Base-by-base conservation (phyloP, 192 early-diverging fungal genomes). In the Coemansia brasiliensis region DNA sequence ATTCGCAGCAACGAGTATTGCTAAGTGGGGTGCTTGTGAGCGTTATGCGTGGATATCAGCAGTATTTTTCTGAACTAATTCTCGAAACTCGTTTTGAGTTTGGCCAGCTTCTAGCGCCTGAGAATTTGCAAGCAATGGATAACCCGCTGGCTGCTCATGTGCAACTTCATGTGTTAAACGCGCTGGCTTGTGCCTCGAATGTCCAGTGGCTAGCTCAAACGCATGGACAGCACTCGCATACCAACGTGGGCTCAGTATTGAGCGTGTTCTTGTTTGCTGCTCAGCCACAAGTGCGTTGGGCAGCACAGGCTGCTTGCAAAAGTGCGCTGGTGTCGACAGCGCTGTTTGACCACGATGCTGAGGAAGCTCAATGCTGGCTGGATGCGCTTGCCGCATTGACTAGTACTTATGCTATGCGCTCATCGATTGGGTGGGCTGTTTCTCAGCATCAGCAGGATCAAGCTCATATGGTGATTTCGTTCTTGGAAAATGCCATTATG, bases 331-430 rank as follows among this genome's bases (percentile, higher is more conserved):
- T 35, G 1, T 43, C 75, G 2, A 61, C 69, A 1, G 69, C 65
- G 10, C 51, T 79, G 52, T 79, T 79, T 55, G 61, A 71, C 22
- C 69, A 79, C 21, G 73, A 76, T 18, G n/a, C 55, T 22, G 43
- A 16, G 2, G 75, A 79, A 58, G 61, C 69, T 15, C 35, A 35
- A 18, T 66, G 63, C 49, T 79, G 75, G 75, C 65, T 79, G 7
- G 69, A 67, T n/a, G 61, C 75, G 12, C 65, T 79, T 46, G 68
- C 74, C 11, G 49, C 54, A 39, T 21, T 72, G 57, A 51, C 40
- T 4, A 72, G 69, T n/a, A 64, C 75, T 2, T 58, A 65, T n/a
- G 69, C 75, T 1, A 26, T 16, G 20, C 60, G 69, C 15, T 39
- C 35, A n/a, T 25, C 37, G 22, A 57, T 57, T n/a, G 44, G 72